Evolutionary conservation across 2,329 filamentous ascomycete genomes (phyloP), one percentile per base, ranked within the genome.

Genomic region (Scytalidium lignicola): DNA sequence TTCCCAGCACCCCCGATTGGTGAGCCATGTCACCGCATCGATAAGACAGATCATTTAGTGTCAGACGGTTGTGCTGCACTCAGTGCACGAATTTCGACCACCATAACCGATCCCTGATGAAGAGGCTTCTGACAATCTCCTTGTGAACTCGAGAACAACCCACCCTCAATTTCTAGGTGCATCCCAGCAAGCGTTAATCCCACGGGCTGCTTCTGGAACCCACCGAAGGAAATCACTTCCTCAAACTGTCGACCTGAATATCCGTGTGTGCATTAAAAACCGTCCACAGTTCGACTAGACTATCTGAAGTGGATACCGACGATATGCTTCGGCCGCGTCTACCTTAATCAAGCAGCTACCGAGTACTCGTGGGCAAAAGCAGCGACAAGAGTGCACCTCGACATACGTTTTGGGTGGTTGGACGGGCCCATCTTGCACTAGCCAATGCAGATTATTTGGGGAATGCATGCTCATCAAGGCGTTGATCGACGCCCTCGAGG

Each of bases 21-120:
- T 21, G 6, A 39, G 5, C 37, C n/a, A 22, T 18, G 23, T 37
- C 32, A 41, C 43, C 42, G 44, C 47, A 49, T 51, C 51, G 45
- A 53, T 51, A 53, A 46, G 52, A 45, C 45, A 17, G 41, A 43
- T 21, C 15, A 26, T 43, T 37, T 37, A 37, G 32, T 13, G 32
- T 37, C 32, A n/a, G 15, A 17, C 12, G 12, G 32, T 37, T 37
- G 23, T 26, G 23, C 23, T 26, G 23, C 23, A 26, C 32, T 5
- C 6, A 15, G 32, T 37, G 32, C 32, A 26, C 23, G 23, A 26
- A 26, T 26, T 26, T 26, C 23, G 10, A 5, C 23, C 23, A 26
- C 23, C n/a, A n/a, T n/a, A n/a, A 26, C 6, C 23, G 10, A 26
- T 26, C 23, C 23, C 23, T 26, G 23, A 26, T 26, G 23, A n/a